Evolutionary conservation across 345 rosid species (phyloP), one percentile per base, ranked within the genome.

Genomic region (Brassica incana): DNA sequence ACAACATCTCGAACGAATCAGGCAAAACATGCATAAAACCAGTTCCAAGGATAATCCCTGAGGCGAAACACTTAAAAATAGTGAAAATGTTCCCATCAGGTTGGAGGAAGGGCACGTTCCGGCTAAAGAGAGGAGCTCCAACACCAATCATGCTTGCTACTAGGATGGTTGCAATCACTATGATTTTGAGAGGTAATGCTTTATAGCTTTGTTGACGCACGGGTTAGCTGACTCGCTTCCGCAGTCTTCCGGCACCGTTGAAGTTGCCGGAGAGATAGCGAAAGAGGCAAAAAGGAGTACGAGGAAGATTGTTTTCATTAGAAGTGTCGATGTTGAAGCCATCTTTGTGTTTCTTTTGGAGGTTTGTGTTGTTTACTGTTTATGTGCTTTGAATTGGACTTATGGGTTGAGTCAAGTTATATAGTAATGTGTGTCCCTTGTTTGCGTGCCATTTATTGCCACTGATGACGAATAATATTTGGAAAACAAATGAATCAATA

Each of bases 21-120:
- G 95, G 98, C 71, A 91, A 63, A n/a, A 91, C 98, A 32, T 93
- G 97, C 93, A 89, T 91, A 85, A 87, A 93, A 9, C 32, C 5
- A 29, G 32, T 29, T 3, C 32, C 32, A 29, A 29, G 32, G 32
- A 29, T 29, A 29, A 29, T 29, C 32, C 5, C 32, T 29, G 1
- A 29, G 32, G 32, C 32, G 32, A 29, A 29, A 29, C 32, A 29
- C 30, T 29, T 29, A 29, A 29, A 4, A 29, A 29, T 29, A 29
- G 32, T 29, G 32, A 29, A 29, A 29, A 29, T 29, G 32, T 23
- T 23, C 25, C 25, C 25, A 23, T 23, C 25, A 23, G 25, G 25
- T 23, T 23, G 25, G 0, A 23, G 25, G 25, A 23, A 23, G 25
- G 25, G 25, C 25, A 23, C 25, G 25, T 23, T 23, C 25, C 25